Conservation (phyloP, 2,329 filamentous ascomycete genomes). For the Rhinocladiella similis region DNA sequence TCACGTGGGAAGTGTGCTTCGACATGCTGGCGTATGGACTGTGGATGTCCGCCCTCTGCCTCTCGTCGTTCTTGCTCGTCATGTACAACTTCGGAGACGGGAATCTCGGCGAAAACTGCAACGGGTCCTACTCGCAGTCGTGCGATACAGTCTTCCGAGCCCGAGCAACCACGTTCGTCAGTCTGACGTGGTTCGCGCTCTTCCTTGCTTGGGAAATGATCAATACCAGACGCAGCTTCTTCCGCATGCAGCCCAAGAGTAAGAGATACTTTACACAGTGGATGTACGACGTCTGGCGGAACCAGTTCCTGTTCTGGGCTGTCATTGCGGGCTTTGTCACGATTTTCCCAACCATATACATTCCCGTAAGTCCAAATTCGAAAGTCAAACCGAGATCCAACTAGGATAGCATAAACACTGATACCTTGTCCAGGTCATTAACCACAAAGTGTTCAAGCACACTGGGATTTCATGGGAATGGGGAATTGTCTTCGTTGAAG, state of each 20-base stretch:
- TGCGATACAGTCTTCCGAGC: constrained; percentile 70
- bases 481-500: constrained; percentile 64
- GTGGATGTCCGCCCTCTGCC: constrained; percentile 72
- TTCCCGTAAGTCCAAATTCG: constrained; percentile 45
- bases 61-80: constrained; percentile 63
- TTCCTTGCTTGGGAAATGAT: constrained; percentile 80
- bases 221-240: constrained; percentile 70
- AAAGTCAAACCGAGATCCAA: too few species aligned
- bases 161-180: constrained; percentile 71
- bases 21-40: constrained; percentile 80
- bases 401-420: too few species aligned
- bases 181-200: constrained; percentile 73
- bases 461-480: constrained; percentile 68
- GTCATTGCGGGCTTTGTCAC: constrained; percentile 59
- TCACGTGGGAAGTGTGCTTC: constrained; percentile 68
- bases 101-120: constrained; percentile 62
- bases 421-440: constrained; percentile 45
- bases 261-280: constrained; percentile 65
- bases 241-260: constrained; percentile 67
- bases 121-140: constrained; percentile 53
- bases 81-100: constrained; percentile 63
- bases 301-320: constrained; percentile 70
- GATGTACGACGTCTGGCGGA: constrained; percentile 68
- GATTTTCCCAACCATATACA: constrained; percentile 64
- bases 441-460: constrained; percentile 66